Conservation (phyloP, 495 filamentous ascomycete genomes). For the Lasiosphaeriaceae sp. region DNA sequence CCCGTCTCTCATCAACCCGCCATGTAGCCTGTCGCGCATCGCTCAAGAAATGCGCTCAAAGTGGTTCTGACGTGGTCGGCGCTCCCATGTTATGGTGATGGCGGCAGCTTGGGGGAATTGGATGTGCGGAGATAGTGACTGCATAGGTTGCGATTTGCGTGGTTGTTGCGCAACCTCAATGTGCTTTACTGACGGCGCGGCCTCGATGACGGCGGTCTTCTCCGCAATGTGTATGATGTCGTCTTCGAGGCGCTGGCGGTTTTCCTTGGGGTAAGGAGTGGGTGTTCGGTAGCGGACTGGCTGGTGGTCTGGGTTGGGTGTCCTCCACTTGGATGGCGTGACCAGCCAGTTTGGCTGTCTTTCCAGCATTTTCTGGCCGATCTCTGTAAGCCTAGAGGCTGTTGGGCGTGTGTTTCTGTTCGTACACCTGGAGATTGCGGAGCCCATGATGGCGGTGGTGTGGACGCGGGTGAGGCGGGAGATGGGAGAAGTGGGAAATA, state of each 20-base stretch:
- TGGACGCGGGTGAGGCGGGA: not conserved
- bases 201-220: constrained; percentile 19
- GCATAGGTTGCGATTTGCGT: not conserved
- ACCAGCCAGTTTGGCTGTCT: constrained; percentile 29
- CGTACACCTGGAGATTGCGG: constrained; percentile 22
- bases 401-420: constrained; percentile 5
- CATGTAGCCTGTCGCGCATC: not conserved
- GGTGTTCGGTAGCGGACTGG: constrained; percentile 27
- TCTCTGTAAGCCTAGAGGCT: constrained; percentile 10
- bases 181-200: constrained; percentile 5
- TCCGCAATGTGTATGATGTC: constrained; percentile 4
- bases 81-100: constrained; percentile 21
- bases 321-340: constrained; percentile 18
- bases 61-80: constrained; percentile 18
- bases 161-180: constrained; percentile 4
- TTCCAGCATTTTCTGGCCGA: constrained; percentile 22
- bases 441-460: constrained; percentile 17
- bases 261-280: constrained; percentile 26
- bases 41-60: constrained; percentile 23
- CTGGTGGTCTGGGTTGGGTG: constrained; percentile 9
- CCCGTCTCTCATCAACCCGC: not conserved
- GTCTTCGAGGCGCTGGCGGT: constrained; percentile 13
- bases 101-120: constrained; percentile 6
- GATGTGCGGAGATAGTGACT: not conserved
- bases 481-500: not conserved